Evolutionary conservation across 108 stramenopile genomes (phyloP).

Genomic region (Stephanodiscus triporus): DNA sequence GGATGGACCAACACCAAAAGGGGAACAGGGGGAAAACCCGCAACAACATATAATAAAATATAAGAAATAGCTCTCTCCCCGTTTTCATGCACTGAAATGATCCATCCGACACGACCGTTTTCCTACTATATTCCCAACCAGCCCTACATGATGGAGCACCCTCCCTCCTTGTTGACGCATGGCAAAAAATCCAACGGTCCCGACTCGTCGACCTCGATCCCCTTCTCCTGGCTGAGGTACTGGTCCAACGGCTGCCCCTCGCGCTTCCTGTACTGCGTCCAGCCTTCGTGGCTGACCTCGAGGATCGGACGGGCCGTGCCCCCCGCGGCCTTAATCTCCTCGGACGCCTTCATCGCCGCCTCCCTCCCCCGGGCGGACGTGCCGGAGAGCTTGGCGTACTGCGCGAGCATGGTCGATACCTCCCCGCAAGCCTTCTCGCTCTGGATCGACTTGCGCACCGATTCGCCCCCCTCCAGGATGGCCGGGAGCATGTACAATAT

Average conservation of each 20-base stretch:
- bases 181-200: constrained; percentile 92
- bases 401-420: constrained; percentile 79
- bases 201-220: constrained; percentile 88
- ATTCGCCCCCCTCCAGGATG: constrained; percentile 80
- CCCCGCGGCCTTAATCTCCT: constrained; percentile 72
- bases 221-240: constrained; percentile 85
- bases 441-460: constrained; percentile 83
- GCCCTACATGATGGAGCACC: constrained; percentile 48
- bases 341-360: constrained; percentile 66
- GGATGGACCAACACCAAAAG: too few species aligned
- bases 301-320: constrained; percentile 81
- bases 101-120: too few species aligned
- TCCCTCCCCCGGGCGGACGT: constrained; percentile 79
- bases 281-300: constrained; percentile 85
- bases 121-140: too few species aligned
- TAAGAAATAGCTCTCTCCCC: too few species aligned
- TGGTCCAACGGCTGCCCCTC: constrained; percentile 91
- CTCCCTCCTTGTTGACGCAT: constrained; percentile 58
- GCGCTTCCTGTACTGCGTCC: constrained; percentile 92
- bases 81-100: too few species aligned
- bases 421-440: constrained; percentile 85
- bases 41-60: too few species aligned
- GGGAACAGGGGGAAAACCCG: too few species aligned
- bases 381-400: constrained; percentile 83
- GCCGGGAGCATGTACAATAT: constrained; percentile 86